A percentile compares a stretch with the other conserved stretches of the same genome.
Conservation (phyloP, 176 grass and related monocot species). For the Oryza punctata region DNA sequence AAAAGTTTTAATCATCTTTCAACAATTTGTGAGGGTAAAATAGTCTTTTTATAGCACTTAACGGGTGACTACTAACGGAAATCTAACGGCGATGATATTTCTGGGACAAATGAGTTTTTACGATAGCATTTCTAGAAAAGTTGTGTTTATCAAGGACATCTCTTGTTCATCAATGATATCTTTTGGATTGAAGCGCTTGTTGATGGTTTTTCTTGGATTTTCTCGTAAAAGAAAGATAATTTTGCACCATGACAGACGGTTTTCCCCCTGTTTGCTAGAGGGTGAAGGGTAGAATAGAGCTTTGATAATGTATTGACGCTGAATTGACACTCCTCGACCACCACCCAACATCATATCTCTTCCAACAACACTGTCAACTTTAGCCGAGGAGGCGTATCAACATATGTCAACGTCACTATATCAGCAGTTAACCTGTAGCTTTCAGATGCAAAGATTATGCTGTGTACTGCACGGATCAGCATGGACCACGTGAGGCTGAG, state of each 20-base stretch:
- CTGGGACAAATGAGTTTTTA: too few species aligned
- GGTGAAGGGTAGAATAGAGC: background rate
- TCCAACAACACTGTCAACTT: background rate
- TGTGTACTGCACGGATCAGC: background rate
- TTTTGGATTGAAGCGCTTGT: too few species aligned
- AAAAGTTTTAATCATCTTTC: too few species aligned
- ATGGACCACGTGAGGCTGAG: background rate
- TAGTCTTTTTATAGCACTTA: too few species aligned
- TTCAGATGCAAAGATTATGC: background rate
- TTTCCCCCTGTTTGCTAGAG: background rate
- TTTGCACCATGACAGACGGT: background rate
- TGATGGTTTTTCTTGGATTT: too few species aligned
- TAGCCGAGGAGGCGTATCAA: background rate
- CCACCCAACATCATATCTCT: background rate
- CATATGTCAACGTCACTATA: background rate
- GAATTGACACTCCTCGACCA: background rate
- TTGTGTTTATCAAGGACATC: too few species aligned
- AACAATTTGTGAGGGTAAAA: too few species aligned
- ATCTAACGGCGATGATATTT: too few species aligned
- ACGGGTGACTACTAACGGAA: too few species aligned
- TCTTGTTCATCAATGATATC: too few species aligned
- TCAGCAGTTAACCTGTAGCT: background rate
- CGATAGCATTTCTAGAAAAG: too few species aligned
- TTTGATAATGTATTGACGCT: background rate
- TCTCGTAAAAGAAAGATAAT: background rate